Conservation (phyloP, 176 grass and related monocot species). For the Carex parvula region DNA sequence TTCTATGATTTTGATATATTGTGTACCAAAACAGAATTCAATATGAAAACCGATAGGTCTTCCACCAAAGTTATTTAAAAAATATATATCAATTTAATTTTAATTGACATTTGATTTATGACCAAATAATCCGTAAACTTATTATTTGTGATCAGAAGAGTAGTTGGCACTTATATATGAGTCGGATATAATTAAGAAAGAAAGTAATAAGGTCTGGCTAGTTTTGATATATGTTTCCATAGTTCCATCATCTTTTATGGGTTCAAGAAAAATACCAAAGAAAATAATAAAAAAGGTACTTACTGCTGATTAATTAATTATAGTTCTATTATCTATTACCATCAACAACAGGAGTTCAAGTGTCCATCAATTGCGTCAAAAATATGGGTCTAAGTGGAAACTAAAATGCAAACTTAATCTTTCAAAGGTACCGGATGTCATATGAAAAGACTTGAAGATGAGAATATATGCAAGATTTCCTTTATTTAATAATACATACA, state of each 20-base stretch:
- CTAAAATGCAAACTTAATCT: neutral
- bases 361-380: neutral
- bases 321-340: neutral
- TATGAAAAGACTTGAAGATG: neutral
- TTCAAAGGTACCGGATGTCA: neutral
- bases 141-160: too few species aligned
- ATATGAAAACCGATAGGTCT: too few species aligned
- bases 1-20: too few species aligned
- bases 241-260: neutral
- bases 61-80: too few species aligned
- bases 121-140: too few species aligned
- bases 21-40: too few species aligned
- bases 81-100: too few species aligned
- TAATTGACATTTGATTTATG: too few species aligned
- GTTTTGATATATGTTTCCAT: too few species aligned
- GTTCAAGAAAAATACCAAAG: neutral
- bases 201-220: neutral
- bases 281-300: neutral
- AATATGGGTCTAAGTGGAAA: neutral
- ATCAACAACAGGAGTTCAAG: neutral
- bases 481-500: constrained; percentile 23
- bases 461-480: neutral
- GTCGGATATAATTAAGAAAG: neutral
- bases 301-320: neutral
- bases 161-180: neutral